A percentile compares a stretch with the other conserved stretches of the same genome.
phyloP scores from a whole-genome alignment of 139 green algal genomes.

The Closterium sp. region DNA sequence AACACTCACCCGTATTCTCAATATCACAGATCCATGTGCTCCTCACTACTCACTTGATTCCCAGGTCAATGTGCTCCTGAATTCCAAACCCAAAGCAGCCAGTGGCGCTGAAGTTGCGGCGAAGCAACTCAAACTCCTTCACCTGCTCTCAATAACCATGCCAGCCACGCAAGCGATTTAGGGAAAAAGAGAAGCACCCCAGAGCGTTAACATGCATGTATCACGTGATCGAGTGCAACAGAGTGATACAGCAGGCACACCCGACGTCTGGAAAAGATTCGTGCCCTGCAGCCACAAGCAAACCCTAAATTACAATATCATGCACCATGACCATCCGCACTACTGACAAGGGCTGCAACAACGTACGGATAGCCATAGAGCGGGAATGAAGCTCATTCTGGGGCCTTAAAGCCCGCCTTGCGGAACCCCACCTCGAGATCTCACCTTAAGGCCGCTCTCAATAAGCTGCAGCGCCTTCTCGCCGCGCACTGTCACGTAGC shows the following conservation, averaged over 20 bases:
- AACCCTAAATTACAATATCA: neutral
- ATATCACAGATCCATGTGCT: neutral
- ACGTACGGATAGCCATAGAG: neutral
- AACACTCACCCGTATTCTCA: no score
- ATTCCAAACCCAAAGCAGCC: conserved; percentile 78
- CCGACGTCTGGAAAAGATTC: no score
- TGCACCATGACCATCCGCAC: neutral
- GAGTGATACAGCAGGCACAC: neutral
- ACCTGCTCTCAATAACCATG: conserved; percentile 46
- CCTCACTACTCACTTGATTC: conserved; percentile 81
- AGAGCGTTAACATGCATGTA: neutral
- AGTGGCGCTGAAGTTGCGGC: conserved; percentile 93
- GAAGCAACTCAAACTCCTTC: conserved; percentile 98
- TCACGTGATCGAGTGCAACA: neutral
- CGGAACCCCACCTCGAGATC: no score
- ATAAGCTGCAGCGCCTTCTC: conserved; percentile 99
- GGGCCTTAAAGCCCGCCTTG: neutral
- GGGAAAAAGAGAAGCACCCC: neutral
- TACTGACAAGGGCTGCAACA: neutral
- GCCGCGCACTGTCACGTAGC: conserved; percentile 91
- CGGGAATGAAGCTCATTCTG: neutral
- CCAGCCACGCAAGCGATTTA: neutral
- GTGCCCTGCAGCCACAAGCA: neutral
- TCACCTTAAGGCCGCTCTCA: conserved; percentile 93
- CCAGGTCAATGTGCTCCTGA: conserved; percentile 98